Conservation (phyloP, 176 grass and related monocot species). For the Oryza longistaminata region DNA sequence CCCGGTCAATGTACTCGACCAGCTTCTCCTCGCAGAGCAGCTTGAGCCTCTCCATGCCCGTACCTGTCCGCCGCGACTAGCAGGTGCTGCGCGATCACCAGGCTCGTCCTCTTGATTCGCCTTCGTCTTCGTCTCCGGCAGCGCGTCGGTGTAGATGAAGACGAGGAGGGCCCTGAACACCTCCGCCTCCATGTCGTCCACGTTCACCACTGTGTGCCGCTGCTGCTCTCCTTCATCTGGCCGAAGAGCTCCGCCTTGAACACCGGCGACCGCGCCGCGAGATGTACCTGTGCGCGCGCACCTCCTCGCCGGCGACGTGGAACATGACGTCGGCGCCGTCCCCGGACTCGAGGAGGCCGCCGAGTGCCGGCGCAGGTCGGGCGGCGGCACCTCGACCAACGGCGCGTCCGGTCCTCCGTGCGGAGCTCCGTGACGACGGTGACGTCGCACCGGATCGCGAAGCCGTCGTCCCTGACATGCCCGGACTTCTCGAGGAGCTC, state of each 20-base stretch:
- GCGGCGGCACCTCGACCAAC: too few species aligned
- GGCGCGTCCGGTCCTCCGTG: too few species aligned
- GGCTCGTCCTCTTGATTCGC: background rate
- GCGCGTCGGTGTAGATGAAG: background rate
- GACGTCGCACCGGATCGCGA: too few species aligned
- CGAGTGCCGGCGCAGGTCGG: too few species aligned
- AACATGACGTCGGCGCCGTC: conserved; percentile 41
- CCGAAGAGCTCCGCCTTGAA: too few species aligned
- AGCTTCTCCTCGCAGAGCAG: background rate
- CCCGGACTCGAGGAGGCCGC: background rate
- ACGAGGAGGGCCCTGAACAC: too few species aligned
- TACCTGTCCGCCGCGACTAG: conserved; percentile 21
- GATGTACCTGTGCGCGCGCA: conserved; percentile 28
- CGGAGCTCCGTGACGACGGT: too few species aligned
- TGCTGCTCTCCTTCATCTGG: too few species aligned
- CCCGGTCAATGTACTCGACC: conserved; percentile 11
- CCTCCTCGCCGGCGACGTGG: conserved; percentile 31
- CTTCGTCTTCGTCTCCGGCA: background rate
- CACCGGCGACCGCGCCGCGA: conserved; percentile 13
- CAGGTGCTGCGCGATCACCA: background rate
- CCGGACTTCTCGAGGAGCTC: too few species aligned
- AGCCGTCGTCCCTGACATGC: too few species aligned
- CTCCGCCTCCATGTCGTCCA: too few species aligned
- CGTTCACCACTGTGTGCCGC: too few species aligned
- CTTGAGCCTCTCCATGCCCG: conserved; percentile 2